A percentile compares a stretch with the other conserved stretches of the same genome.
These are phyloP conservation scores for Sphaerostilbella broomeana DNA, from an alignment of 2,329 filamentous ascomycete genomes.

Conservation along the genomic window DNA sequence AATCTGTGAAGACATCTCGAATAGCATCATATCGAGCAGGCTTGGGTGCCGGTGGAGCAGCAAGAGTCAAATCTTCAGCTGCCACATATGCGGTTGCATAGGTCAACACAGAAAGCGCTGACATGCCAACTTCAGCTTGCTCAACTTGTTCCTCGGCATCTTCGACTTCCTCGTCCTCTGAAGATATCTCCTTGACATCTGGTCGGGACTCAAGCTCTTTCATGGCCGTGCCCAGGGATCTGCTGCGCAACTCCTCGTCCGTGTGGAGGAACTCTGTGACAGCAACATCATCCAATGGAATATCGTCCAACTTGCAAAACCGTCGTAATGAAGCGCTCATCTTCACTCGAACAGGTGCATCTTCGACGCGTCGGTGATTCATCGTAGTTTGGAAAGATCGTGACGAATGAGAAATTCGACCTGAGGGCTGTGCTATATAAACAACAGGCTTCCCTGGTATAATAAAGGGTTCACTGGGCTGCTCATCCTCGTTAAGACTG, in stretches of 20 bases:
- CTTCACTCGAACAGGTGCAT: conserved; percentile 29
- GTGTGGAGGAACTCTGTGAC: conserved; percentile 28
- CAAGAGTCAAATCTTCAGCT: conserved; percentile 23
- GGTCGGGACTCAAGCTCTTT: conserved; percentile 28
- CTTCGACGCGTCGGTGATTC: conserved; percentile 28
- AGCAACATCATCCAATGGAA: conserved; percentile 29
- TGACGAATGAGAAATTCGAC: conserved; percentile 43
- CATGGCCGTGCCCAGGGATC: conserved; percentile 30
- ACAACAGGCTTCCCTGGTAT: conserved; percentile 44
- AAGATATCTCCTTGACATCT: conserved; percentile 20
- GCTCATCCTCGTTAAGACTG: conserved; percentile 41
- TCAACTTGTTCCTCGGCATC: conserved; percentile 19
- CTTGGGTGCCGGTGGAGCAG: conserved; percentile 23
- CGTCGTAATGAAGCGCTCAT: conserved; percentile 29
- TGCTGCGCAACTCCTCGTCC: conserved; percentile 27
- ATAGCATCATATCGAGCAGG: conserved; percentile 32
- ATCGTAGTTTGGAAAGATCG: conserved; percentile 34
- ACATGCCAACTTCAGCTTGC: conserved; percentile 21
- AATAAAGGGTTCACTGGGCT: conserved; percentile 32
- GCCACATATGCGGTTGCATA: conserved; percentile 27
- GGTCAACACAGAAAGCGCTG: conserved; percentile 25
- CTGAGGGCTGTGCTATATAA: conserved; percentile 40
- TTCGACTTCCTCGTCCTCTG: conserved; percentile 23
- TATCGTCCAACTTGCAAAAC: conserved; percentile 31
- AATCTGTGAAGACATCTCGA: conserved; percentile 36